phyloP scores from a whole-genome alignment of 1,284 basidiomycete genomes.

The Ganoderma sinense region DNA sequence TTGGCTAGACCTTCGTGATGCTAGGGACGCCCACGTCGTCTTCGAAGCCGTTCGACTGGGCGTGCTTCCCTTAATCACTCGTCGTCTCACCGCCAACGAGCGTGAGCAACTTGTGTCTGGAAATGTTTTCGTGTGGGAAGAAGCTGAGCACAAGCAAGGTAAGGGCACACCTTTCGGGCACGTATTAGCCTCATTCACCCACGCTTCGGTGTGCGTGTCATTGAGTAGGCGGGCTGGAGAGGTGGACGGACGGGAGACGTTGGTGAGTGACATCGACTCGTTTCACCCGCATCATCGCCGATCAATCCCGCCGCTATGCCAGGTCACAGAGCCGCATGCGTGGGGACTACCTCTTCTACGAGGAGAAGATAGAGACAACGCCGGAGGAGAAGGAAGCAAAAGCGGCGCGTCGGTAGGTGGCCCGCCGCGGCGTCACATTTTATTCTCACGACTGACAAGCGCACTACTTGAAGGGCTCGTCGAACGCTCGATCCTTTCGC shows the following conservation, averaged over 20 bases:
- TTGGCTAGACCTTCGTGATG: conserved; percentile 67
- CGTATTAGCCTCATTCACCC: conserved; percentile 20
- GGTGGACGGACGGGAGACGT: conserved; percentile 81
- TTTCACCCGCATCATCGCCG: conserved; percentile 14
- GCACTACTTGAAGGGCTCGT: conserved; percentile 53
- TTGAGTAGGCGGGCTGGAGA: conserved; percentile 62
- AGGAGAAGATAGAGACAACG: conserved; percentile 80
- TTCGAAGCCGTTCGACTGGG: conserved; percentile 79
- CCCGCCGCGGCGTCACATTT: conserved; percentile 12
- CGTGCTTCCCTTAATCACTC: conserved; percentile 72
- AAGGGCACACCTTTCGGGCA: conserved; percentile 9
- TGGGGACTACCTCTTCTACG: conserved; percentile 82
- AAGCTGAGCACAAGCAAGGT: conserved; percentile 72
- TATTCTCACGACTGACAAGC: conserved; percentile 26
- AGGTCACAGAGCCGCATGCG: conserved; percentile 85
- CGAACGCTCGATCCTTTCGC: conserved; percentile 68
- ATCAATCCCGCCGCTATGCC: conserved; percentile 2
- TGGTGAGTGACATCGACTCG: conserved; percentile 52
- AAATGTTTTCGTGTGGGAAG: conserved; percentile 85
- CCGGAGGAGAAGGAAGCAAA: conserved; percentile 79
- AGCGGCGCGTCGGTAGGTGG: conserved; percentile 67
- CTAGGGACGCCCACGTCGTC: conserved; percentile 64
- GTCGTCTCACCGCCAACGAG: conserved; percentile 70
- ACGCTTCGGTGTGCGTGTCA: conserved; percentile 25
- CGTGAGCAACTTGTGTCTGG: conserved; percentile 73